These are phyloP conservation scores for Astraeus odoratus DNA, from an alignment of 768 basidiomycete species.

Conservation along the genomic window DNA sequence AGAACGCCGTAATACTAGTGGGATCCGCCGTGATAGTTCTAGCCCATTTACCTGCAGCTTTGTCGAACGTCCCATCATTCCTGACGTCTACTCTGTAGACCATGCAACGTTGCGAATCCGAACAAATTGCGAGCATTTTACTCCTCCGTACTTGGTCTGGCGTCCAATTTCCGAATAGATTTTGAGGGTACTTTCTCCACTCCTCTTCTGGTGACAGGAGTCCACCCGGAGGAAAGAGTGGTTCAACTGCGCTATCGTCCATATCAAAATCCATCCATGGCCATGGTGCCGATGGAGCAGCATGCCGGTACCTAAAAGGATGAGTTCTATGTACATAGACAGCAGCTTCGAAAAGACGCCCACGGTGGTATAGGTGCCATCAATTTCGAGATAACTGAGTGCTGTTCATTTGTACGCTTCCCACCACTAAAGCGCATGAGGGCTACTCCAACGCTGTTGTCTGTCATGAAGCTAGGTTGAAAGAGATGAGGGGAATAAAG, in stretches of 20 bases:
- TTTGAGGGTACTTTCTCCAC: slow-evolving; percentile 42
- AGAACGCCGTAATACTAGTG: slow-evolving; percentile 12
- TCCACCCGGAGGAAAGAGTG: neutral
- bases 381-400: slow-evolving; percentile 5
- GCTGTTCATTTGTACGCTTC: neutral
- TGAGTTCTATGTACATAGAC: too few relatives aligned
- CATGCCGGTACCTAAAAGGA: slow-evolving; percentile 31
- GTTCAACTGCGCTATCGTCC: slow-evolving; percentile 12
- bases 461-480: neutral
- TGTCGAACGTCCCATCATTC: slow-evolving; percentile 12
- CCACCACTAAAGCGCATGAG: neutral
- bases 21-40: slow-evolving; percentile 13
- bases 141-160: slow-evolving; percentile 32
- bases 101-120: slow-evolving; percentile 7
- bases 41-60: neutral
- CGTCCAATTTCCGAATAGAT: slow-evolving; percentile 53
- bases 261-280: slow-evolving; percentile 34
- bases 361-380: slow-evolving; percentile 23
- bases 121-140: slow-evolving; percentile 24
- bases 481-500: neutral
- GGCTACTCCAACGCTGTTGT: neutral
- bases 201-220: neutral
- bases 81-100: slow-evolving; percentile 22
- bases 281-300: slow-evolving; percentile 35
- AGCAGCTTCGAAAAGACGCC: neutral